A percentile compares a stretch with the other conserved stretches of the same genome.
phyloP scores from a whole-genome alignment of 2,329 filamentous ascomycete genomes.

The Lithohypha guttulata region DNA sequence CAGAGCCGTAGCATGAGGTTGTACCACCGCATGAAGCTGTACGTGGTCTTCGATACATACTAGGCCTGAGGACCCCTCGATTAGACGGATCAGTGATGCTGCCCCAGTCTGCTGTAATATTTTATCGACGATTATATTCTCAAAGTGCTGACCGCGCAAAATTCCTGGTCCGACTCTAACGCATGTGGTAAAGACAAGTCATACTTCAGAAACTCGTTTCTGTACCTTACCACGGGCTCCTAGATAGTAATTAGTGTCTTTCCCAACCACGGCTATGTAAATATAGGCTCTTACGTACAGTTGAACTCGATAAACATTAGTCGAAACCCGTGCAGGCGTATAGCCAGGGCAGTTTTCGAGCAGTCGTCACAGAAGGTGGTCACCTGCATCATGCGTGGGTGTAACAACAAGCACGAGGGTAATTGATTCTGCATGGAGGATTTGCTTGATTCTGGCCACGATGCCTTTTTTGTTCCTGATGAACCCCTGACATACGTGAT shows the following conservation, averaged over 20 bases:
- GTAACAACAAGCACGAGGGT: constrained; percentile 31
- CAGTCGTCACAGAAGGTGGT: constrained; percentile 34
- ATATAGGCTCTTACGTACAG: constrained; percentile 27
- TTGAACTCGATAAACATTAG: constrained; percentile 21
- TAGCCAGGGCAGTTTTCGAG: constrained; percentile 12
- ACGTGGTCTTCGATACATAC: constrained; percentile 40
- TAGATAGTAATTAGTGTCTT: constrained; percentile 24
- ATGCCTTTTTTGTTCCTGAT: constrained; percentile 39
- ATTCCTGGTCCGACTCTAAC: constrained; percentile 34
- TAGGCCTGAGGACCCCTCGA: constrained; percentile 22
- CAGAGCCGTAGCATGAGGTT: constrained; percentile 26
- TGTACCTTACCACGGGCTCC: constrained; percentile 28
- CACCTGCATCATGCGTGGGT: constrained; percentile 38
- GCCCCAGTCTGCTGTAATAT: constrained; percentile 40
- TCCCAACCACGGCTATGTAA: constrained; percentile 29
- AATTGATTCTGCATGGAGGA: constrained; percentile 23
- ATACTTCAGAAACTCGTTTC: constrained; percentile 27
- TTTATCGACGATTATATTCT: constrained; percentile 28
- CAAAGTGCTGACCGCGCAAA: constrained; percentile 24
- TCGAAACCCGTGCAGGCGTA: constrained; percentile 22
- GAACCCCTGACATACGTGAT: constrained; percentile 37
- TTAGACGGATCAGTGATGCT: constrained; percentile 30
- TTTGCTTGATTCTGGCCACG: constrained; percentile 28
- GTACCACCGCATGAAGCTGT: constrained; percentile 36
- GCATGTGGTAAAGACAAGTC: constrained; percentile 38